Evolutionary conservation across 176 grass and related monocot genomes (phyloP).

Genomic region (Cenchrus fungigraminus): DNA sequence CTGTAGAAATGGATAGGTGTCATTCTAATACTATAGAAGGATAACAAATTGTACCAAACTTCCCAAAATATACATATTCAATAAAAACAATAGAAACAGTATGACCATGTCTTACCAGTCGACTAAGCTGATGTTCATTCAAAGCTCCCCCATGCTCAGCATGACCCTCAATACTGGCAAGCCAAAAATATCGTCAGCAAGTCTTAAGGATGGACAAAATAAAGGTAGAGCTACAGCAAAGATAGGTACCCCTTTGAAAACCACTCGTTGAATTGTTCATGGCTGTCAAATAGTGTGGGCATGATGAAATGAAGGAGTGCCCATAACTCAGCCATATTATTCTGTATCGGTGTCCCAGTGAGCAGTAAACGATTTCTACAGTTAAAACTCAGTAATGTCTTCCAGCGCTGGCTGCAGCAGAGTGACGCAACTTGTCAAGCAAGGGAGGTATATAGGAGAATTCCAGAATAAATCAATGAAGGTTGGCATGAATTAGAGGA

Average conservation of each 20-base stretch:
- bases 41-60: slow-evolving; percentile 4
- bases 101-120: slow-evolving; percentile 67
- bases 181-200: slow-evolving; percentile 40
- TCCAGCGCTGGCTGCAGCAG: slow-evolving; percentile 92
- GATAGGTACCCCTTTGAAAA: slow-evolving; percentile 94
- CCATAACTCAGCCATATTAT: slow-evolving; percentile 99
- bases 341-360: slow-evolving; percentile 97
- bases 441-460: slow-evolving; percentile 16
- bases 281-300: slow-evolving; percentile 99
- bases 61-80: neutral
- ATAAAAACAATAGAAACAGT: slow-evolving; percentile 26
- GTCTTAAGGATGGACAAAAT: slow-evolving; percentile 41
- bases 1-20: slow-evolving; percentile 47
- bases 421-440: slow-evolving; percentile 36
- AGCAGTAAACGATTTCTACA: slow-evolving; percentile 99
- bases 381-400: slow-evolving; percentile 95
- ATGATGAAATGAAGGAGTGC: slow-evolving; percentile 99
- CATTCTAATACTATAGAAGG: slow-evolving; percentile 26
- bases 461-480: slow-evolving; percentile 22
- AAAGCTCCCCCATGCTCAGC: slow-evolving; percentile 98
- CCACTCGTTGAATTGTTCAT: slow-evolving; percentile 99
- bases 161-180: slow-evolving; percentile 88
- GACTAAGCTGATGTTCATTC: slow-evolving; percentile 99
- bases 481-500: neutral
- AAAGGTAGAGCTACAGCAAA: slow-evolving; percentile 31